A percentile compares a stretch with the other conserved stretches of the same genome.
Evolutionary conservation across 768 basidiomycete genomes (phyloP).

Genomic region (Candolleomyces eurysporus): DNA sequence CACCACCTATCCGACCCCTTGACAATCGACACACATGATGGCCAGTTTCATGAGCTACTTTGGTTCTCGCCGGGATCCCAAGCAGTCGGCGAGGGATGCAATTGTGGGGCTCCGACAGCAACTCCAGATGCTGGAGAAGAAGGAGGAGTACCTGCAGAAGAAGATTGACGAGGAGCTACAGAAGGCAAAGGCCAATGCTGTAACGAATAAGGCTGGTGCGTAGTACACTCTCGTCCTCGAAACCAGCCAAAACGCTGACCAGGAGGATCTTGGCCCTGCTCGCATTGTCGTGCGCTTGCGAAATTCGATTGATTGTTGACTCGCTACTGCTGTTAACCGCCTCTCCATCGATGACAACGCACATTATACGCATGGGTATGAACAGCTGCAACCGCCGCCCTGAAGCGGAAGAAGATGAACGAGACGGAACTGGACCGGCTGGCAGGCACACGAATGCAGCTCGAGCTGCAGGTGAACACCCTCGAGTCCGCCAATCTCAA

Average conservation of each 20-base stretch:
- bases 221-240: conserved; percentile 13
- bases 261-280: background rate
- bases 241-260: conserved; percentile 1
- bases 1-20: conserved; percentile 4
- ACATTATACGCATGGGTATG: background rate
- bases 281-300: no score
- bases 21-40: conserved; percentile 49
- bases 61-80: conserved; percentile 77
- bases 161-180: conserved; percentile 93
- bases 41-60: conserved; percentile 86
- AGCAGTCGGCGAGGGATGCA: conserved; percentile 84
- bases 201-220: conserved; percentile 90
- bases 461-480: conserved; percentile 96
- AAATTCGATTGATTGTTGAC: background rate
- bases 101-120: conserved; percentile 93
- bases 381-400: conserved; percentile 82
- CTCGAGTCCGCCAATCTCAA: conserved; percentile 97
- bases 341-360: no score
- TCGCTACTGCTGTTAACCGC: background rate
- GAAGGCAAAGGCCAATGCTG: conserved; percentile 91
- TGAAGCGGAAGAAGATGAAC: conserved; percentile 89
- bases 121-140: conserved; percentile 97
- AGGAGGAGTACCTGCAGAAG: conserved; percentile 94
- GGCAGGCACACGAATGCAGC: conserved; percentile 80
- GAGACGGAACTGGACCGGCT: conserved; percentile 87